Evolutionary conservation across 2,329 filamentous ascomycete species (phyloP).

Genomic region (Pseudogymnoascus sp.): DNA sequence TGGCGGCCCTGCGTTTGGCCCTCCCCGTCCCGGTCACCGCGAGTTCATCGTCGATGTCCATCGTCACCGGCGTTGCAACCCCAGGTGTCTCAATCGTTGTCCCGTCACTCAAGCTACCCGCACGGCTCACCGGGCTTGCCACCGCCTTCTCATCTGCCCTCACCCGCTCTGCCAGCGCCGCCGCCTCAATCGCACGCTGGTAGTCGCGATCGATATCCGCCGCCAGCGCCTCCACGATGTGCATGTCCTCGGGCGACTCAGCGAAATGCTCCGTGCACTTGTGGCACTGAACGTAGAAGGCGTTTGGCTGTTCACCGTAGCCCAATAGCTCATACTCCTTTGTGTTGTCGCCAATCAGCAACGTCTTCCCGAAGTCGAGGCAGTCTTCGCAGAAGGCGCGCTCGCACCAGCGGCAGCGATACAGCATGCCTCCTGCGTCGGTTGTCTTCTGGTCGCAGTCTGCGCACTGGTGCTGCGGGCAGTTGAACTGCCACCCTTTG

Average conservation of each 20-base stretch:
- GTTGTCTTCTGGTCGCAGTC: slow-evolving; percentile 44
- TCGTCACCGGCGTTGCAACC: slow-evolving; percentile 20
- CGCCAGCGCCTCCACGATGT: slow-evolving; percentile 24
- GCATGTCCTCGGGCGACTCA: slow-evolving; percentile 22
- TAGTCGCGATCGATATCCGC: slow-evolving; percentile 20
- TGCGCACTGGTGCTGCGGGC: slow-evolving; percentile 46
- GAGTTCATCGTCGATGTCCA: slow-evolving; percentile 16
- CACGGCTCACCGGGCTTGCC: slow-evolving; percentile 13
- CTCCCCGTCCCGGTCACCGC: not conserved
- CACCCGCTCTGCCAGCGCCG: not conserved
- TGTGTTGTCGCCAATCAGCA: slow-evolving; percentile 43
- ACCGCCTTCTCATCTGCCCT: not conserved
- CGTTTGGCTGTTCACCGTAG: slow-evolving; percentile 34
- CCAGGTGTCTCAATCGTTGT: slow-evolving; percentile 27
- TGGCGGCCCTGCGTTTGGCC: not conserved
- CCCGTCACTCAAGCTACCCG: slow-evolving; percentile 26
- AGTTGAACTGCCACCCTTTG: slow-evolving; percentile 41
- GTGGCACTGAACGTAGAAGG: slow-evolving; percentile 45
- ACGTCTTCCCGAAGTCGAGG: slow-evolving; percentile 42
- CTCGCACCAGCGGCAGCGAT: slow-evolving; percentile 47
- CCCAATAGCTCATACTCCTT: slow-evolving; percentile 44
- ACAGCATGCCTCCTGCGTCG: slow-evolving; percentile 34
- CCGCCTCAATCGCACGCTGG: slow-evolving; percentile 11
- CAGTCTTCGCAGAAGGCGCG: slow-evolving; percentile 51
- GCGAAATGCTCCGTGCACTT: slow-evolving; percentile 34